A percentile compares a stretch with the other conserved stretches of the same genome.
phyloP scores from a whole-genome alignment of 768 basidiomycete species.

The Suillus decipiens region DNA sequence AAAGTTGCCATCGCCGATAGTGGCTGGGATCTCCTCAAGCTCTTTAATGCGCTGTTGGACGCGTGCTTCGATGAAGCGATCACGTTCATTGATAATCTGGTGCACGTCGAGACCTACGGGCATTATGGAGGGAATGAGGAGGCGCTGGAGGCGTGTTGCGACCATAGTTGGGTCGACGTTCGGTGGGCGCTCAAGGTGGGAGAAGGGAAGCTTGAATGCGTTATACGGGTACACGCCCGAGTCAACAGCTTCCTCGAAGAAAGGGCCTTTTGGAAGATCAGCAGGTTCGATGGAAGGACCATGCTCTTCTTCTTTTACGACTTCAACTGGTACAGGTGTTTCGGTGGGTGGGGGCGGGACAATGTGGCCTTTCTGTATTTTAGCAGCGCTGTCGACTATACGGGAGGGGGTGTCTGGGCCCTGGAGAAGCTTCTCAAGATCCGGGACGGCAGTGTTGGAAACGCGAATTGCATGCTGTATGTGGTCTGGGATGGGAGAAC shows the following conservation, averaged over 20 bases:
- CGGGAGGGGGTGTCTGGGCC: slow-evolving; percentile 59
- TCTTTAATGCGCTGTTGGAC: slow-evolving; percentile 88
- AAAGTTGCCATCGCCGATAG: slow-evolving; percentile 75
- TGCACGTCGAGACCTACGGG: slow-evolving; percentile 92
- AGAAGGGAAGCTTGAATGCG: slow-evolving; percentile 82
- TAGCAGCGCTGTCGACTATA: slow-evolving; percentile 75
- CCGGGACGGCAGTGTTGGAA: slow-evolving; percentile 58
- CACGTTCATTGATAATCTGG: slow-evolving; percentile 87
- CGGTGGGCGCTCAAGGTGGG: slow-evolving; percentile 68
- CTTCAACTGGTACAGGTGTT: slow-evolving; percentile 20
- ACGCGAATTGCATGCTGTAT: slow-evolving; percentile 71
- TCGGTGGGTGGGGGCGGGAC: slow-evolving; percentile 25
- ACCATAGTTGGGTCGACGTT: slow-evolving; percentile 62
- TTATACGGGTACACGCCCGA: slow-evolving; percentile 93
- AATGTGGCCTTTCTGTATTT: slow-evolving; percentile 59
- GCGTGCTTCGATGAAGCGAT: slow-evolving; percentile 87
- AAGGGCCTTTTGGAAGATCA: slow-evolving; percentile 71
- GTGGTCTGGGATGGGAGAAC: slow-evolving; percentile 65
- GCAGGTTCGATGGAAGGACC: slow-evolving; percentile 49
- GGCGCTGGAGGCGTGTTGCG: slow-evolving; percentile 73
- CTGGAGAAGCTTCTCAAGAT: slow-evolving; percentile 66
- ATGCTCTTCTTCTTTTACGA: slow-evolving; percentile 59
- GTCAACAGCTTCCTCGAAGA: slow-evolving; percentile 75
- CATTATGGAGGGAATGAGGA: slow-evolving; percentile 87
- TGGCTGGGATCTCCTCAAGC: slow-evolving; percentile 76